A percentile compares a stretch with the other conserved stretches of the same genome.
phyloP scores from a whole-genome alignment of 2,329 filamentous ascomycete species.

The Colletotrichum tamarilloi region DNA sequence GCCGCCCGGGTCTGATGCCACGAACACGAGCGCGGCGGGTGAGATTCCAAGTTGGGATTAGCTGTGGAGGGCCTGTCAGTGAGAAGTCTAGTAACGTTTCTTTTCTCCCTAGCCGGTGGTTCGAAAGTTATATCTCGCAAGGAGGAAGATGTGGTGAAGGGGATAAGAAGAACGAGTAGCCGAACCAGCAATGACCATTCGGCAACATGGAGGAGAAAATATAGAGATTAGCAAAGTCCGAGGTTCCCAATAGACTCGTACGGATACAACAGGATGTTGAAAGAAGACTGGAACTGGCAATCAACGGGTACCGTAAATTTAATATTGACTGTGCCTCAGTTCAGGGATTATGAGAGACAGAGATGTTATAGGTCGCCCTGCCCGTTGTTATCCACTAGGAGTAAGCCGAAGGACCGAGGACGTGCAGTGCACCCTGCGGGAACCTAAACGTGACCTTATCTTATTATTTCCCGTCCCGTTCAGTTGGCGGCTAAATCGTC shows the following conservation, averaged over 20 bases:
- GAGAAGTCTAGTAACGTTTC: too few species aligned
- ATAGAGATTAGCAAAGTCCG: too few species aligned
- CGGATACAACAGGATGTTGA: too few species aligned
- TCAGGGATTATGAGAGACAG: not conserved
- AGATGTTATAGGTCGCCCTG: not conserved
- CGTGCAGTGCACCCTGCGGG: not conserved
- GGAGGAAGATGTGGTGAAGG: too few species aligned
- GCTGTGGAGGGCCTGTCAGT: not conserved
- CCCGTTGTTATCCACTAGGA: not conserved
- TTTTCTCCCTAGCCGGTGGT: too few species aligned
- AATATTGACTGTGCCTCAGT: not conserved
- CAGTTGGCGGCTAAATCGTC: slow-evolving; percentile 4
- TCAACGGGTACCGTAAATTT: not conserved
- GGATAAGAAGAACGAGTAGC: too few species aligned
- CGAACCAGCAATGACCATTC: too few species aligned
- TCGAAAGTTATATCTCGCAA: too few species aligned
- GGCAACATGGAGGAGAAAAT: too few species aligned
- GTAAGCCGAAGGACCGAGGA: not conserved
- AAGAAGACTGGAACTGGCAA: not conserved
- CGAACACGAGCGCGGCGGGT: not conserved
- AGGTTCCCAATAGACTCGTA: too few species aligned
- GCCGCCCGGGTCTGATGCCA: not conserved
- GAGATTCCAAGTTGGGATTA: not conserved
- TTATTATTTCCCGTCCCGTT: not conserved
- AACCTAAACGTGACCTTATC: not conserved